Evolutionary conservation across 208 protist genomes (phyloP).

Genomic region (Crithidia expoeki): DNA sequence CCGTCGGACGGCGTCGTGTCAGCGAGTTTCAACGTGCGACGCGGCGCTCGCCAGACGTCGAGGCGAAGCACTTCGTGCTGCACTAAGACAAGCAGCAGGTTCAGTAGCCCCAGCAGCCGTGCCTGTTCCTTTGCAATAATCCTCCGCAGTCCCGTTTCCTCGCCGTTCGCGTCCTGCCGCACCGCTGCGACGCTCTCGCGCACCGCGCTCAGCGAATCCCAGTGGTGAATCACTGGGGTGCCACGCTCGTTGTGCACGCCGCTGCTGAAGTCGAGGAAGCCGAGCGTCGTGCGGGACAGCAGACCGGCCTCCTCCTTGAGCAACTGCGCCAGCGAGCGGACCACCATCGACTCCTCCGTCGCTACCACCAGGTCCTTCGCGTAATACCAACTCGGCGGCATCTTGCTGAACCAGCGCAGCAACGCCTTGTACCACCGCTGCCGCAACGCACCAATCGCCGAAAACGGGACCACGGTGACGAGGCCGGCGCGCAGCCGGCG

Average conservation of each 20-base stretch:
- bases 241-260: conserved; percentile 15
- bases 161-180: conserved; percentile 18
- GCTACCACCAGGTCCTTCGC: conserved; percentile 52
- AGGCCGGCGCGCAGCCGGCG: conserved; percentile 48
- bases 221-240: conserved; percentile 4
- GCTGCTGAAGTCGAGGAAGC: conserved; percentile 72
- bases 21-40: conserved; percentile 41
- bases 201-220: conserved; percentile 37
- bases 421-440: conserved; percentile 77
- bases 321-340: conserved; percentile 58
- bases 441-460: conserved; percentile 66
- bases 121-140: conserved; percentile 49
- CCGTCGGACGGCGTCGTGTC: conserved; percentile 33
- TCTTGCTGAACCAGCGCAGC: conserved; percentile 85
- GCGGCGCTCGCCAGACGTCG: conserved; percentile 72
- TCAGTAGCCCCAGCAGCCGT: conserved; percentile 51
- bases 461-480: conserved; percentile 50
- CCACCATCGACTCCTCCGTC: conserved; percentile 48
- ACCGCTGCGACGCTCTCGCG: conserved; percentile 30
- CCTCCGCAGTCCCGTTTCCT: conserved; percentile 29
- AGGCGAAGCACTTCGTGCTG: conserved; percentile 76
- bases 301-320: conserved; percentile 49
- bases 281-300: conserved; percentile 38
- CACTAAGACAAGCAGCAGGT: conserved; percentile 62
- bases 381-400: conserved; percentile 83